phyloP scores from a whole-genome alignment of 148 eudicot genomes.

The Bassia scoparia region DNA sequence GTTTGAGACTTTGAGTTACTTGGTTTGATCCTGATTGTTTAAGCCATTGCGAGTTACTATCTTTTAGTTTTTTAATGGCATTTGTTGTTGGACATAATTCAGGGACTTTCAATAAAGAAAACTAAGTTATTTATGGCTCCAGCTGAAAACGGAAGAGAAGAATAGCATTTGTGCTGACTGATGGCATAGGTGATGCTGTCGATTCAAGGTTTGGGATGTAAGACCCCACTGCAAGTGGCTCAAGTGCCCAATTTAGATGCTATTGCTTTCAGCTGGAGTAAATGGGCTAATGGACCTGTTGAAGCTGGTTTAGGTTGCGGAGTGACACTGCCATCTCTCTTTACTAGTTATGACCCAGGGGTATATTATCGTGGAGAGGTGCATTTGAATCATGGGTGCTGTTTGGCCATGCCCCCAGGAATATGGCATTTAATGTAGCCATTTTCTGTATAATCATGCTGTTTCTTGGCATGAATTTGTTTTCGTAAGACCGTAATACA shows the following conservation, averaged over 20 bases:
- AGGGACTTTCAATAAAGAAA: too few relatives aligned
- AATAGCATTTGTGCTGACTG: constrained; percentile 82
- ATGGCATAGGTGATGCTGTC: constrained; percentile 99
- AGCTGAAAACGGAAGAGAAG: constrained; percentile 53
- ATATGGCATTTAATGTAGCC: constrained; percentile 89
- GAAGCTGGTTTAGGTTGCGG: constrained; percentile 94
- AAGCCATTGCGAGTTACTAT: too few relatives aligned
- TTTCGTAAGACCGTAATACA: background rate
- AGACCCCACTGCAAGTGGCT: constrained; percentile 76
- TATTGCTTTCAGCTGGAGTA: constrained; percentile 86
- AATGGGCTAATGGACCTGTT: constrained; percentile 95
- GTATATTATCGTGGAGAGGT: constrained; percentile 94
- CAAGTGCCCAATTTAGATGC: constrained; percentile 75
- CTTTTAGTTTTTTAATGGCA: too few relatives aligned
- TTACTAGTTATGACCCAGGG: constrained; percentile 85
- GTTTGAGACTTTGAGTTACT: too few relatives aligned
- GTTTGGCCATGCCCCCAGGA: constrained; percentile 96
- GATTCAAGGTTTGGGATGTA: constrained; percentile 60
- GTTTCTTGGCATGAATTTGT: background rate
- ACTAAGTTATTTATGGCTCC: too few relatives aligned
- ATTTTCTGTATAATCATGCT: background rate
- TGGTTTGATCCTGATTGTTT: too few relatives aligned
- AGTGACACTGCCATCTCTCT: constrained; percentile 99
- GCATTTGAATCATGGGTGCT: constrained; percentile 99
- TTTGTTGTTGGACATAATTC: too few relatives aligned